phyloP scores from a whole-genome alignment of 2,329 filamentous ascomycete genomes.

The Lecanosticta acicola region DNA sequence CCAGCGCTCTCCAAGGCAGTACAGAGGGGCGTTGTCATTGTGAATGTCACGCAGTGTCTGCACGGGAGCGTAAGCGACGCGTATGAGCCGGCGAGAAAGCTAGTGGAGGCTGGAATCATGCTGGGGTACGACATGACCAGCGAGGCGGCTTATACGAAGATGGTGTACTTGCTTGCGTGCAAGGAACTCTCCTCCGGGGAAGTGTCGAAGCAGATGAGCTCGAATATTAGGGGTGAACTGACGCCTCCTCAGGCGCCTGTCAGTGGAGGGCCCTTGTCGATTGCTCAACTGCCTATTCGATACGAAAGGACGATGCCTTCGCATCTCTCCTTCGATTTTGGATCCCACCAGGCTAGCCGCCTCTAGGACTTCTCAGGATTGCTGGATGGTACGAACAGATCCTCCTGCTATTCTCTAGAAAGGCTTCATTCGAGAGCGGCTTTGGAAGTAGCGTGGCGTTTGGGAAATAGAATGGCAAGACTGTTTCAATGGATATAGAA shows the following conservation, averaged over 20 bases:
- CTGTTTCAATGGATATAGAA: no score
- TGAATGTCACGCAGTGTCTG: constrained; percentile 83
- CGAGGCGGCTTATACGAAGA: constrained; percentile 84
- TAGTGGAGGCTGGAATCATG: constrained; percentile 79
- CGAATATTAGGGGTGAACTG: constrained; percentile 76
- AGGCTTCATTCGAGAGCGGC: no score
- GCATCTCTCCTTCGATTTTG: neutral
- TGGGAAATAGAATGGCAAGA: no score
- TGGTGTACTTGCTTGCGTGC: constrained; percentile 77
- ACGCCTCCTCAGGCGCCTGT: constrained; percentile 41
- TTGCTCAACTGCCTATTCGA: constrained; percentile 21
- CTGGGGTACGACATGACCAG: constrained; percentile 85
- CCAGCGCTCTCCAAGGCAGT: constrained; percentile 63
- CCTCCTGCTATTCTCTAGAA: no score
- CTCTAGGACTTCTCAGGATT: no score
- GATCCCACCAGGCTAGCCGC: neutral
- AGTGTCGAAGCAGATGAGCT: constrained; percentile 65
- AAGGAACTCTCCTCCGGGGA: constrained; percentile 56
- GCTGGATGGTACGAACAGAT: no score
- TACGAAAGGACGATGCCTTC: constrained; percentile 18
- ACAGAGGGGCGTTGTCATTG: constrained; percentile 72
- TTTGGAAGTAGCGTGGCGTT: no score
- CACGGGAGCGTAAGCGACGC: constrained; percentile 35
- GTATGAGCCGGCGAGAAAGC: constrained; percentile 50
- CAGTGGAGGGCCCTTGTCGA: constrained; percentile 14